Evolutionary conservation across 495 filamentous ascomycete genomes (phyloP), one percentile per base, ranked within the genome.

Genomic region (Daldinia decipiens): DNA sequence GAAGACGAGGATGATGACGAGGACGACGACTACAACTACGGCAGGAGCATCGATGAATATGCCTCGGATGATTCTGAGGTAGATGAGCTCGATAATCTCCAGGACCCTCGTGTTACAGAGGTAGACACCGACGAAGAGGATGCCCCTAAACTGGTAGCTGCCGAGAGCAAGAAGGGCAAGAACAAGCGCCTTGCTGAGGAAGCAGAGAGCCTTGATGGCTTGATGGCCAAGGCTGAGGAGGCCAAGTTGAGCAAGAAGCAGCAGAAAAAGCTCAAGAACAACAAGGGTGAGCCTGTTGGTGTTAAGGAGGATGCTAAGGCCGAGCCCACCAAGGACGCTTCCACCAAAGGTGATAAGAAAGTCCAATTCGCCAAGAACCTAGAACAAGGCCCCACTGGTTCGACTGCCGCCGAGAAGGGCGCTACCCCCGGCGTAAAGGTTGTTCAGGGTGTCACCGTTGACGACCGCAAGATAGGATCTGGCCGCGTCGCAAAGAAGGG

Each of bases 311-410:
- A 88, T 65, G 80, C 82, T 9, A 83, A 83, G 75, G 78, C 85
- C 36, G 84, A 84, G 45, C 71, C 79, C 7, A 73, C 82, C 45
- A 87, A 88, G 68, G 80, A 83, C 50, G 68, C 76, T 54, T 57
- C 83, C 65, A 73, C 82, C 68, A 91, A 92, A 83, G 80, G 79
- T 34, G 91, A 93, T 79, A 99, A 98, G 89, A 98, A 98, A 85
- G 95, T 99, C 31, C 93, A 97, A 81, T 99, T 99, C 79, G 95
- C 95, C 70, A 96, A 98, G 86, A 92, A 98, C 79, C 91, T 99
- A 34, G 96, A 98, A 84, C 94, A 97, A 79, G 95, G 95, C 52
- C 95, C 95, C 40, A 93, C 93, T 45, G 87, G 88, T 65, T 89
- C 90, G 45, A 78, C 82, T 15, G 74, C 73, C 40, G 76, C 79